A percentile compares a stretch with the other conserved stretches of the same genome.
Evolutionary conservation across 257 asterid genomes (phyloP).

Genomic region (Solanum microdontum): DNA sequence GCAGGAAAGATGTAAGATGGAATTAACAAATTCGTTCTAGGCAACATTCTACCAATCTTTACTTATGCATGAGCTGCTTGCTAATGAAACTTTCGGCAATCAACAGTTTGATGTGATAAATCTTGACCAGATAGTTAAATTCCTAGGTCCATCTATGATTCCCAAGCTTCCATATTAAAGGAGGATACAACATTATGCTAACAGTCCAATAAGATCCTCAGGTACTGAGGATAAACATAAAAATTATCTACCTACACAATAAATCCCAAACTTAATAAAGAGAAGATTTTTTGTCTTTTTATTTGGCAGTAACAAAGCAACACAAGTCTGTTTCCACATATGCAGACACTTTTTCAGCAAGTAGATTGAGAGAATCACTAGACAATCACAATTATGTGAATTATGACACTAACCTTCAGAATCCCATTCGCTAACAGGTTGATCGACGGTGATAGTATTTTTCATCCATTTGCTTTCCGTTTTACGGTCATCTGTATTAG

Average conservation of each 20-base stretch:
- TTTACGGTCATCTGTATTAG: conserved; percentile 27
- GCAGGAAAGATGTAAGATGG: not conserved
- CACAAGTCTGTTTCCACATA: not conserved
- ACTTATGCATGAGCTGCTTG: not conserved
- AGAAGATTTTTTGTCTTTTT: not conserved
- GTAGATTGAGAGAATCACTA: not conserved
- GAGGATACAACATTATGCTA: not conserved
- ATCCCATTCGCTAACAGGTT: conserved; percentile 12
- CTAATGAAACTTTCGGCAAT: not conserved
- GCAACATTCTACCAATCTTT: not conserved
- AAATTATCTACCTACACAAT: not conserved
- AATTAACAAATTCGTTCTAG: not conserved
- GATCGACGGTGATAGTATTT: not conserved
- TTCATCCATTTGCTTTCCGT: conserved; percentile 2
- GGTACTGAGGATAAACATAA: not conserved
- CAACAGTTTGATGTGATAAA: not conserved
- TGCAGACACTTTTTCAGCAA: not conserved
- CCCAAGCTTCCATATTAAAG: not conserved
- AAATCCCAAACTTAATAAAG: not conserved
- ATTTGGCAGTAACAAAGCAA: not conserved
- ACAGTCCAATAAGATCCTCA: not conserved
- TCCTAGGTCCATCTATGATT: not conserved
- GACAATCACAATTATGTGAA: not conserved
- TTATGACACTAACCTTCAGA: conserved; percentile 32
- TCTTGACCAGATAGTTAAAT: not conserved